Base-by-base conservation (phyloP, 495 filamentous ascomycete species). In the Collariella sp. region DNA sequence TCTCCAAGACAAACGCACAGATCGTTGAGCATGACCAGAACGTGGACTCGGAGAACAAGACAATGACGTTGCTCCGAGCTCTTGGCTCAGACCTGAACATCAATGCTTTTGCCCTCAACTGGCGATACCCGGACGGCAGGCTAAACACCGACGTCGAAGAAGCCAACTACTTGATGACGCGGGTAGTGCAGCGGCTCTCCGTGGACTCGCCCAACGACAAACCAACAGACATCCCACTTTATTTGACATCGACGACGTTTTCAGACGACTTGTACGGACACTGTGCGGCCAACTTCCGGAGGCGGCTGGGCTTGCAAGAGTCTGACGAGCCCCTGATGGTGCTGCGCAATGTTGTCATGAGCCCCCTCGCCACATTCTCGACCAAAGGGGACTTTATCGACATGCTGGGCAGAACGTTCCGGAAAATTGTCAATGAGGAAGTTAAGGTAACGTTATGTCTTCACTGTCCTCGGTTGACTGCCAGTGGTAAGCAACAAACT, bases 51-150 rank as follows among this genome's bases (percentile, higher is more conserved):
- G 40, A 20, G 4, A n/a, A 41, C 2, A 63, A 70, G 31, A 67
- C 67, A 1, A 62, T 67, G 26, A 31, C 26, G 5, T 9, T 31
- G 5, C 65, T 79, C 13, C 57, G 66, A 10, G 64, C 61, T 3
- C 60, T 77, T 0, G 73, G 74, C 3, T 72, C 70, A 2, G 74
- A 78, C 39, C 61, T 75, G 26, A 76, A 70, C 44, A 73, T 79
- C 64, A 77, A 79, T 52, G 67, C 66, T 7, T 75, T 78, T 57
- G 60, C 68, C 0, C 58, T 67, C 31, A 78, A 78, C 57, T 78
- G 67, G 62, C 41, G 60, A 5, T 61, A 71, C 43, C 49, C 52
- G 1, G 61, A 74, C 40, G 70, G 68, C 7, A 64, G 24, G 1
- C 62, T 71, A 29, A 77, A 76, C 54, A 62, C 57, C 5, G 70